Conservation (phyloP, 257 asterid genomes). For the Forsythia suspensa region DNA sequence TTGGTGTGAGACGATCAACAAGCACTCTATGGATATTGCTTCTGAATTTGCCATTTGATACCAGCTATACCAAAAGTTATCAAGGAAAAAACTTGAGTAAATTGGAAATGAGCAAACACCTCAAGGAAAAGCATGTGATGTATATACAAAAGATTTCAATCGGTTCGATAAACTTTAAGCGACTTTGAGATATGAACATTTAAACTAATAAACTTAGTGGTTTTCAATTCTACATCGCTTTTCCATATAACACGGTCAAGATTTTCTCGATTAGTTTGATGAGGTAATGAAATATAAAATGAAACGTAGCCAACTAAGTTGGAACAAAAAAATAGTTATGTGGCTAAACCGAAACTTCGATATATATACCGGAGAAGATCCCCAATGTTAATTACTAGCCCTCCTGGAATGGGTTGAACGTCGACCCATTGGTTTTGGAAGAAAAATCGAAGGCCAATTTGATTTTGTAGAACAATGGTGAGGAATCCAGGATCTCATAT, state of each 20-base stretch:
- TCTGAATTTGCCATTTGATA: no score
- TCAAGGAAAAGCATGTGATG: not conserved
- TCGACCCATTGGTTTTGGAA: conserved; percentile 32
- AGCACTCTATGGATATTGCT: no score
- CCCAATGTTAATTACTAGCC: conserved; percentile 36
- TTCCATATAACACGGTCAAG: not conserved
- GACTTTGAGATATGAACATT: no score
- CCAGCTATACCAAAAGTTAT: no score
- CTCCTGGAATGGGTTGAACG: conserved; percentile 25
- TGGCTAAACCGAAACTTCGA: not conserved
- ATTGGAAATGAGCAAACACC: not conserved
- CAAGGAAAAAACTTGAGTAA: not conserved
- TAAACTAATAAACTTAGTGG: no score
- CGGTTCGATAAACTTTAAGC: no score
- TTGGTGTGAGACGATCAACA: no score
- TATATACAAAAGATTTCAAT: not conserved
- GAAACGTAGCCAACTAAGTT: not conserved
- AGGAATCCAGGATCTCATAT: conserved; percentile 41
- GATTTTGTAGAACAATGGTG: conserved; percentile 42
- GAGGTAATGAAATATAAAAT: no score
- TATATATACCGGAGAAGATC: conserved; percentile 40
- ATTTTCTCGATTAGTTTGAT: not conserved
- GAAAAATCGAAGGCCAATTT: conserved; percentile 27
- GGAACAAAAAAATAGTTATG: not conserved
- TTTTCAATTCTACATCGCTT: not conserved